These are phyloP conservation scores for Aurantiochytrium sp. DNA, from an alignment of 108 stramenopile genomes.

Conservation along the genomic window DNA sequence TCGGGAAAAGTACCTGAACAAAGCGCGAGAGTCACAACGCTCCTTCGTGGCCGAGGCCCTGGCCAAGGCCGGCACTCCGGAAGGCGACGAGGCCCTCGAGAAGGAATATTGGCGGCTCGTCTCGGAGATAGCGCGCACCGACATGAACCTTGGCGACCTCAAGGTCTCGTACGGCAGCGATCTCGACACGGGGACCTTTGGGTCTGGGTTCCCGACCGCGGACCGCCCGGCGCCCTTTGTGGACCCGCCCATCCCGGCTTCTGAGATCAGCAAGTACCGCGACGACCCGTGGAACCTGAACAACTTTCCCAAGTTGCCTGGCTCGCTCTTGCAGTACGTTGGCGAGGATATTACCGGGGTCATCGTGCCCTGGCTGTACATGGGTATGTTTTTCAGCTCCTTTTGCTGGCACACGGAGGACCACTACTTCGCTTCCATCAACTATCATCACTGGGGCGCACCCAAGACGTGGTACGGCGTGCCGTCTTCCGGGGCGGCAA, in stretches of 20 bases:
- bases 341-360: slow-evolving; percentile 87
- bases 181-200: slow-evolving; percentile 44
- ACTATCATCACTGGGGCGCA: slow-evolving; percentile 91
- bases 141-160: slow-evolving; percentile 39
- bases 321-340: slow-evolving; percentile 77
- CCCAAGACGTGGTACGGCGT: slow-evolving; percentile 97
- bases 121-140: slow-evolving; percentile 59
- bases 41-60: not conserved
- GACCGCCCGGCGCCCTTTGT: not conserved
- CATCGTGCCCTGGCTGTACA: slow-evolving; percentile 87
- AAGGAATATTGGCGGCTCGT: slow-evolving; percentile 91
- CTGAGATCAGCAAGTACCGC: slow-evolving; percentile 17
- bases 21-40: not conserved
- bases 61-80: not conserved
- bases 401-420: slow-evolving; percentile 99
- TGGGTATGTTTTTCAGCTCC: slow-evolving; percentile 89
- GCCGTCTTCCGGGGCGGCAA: slow-evolving; percentile 40
- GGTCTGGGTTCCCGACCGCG: slow-evolving; percentile 47
- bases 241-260: not conserved
- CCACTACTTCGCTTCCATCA: slow-evolving; percentile 95
- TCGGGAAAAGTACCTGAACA: slow-evolving; percentile 57
- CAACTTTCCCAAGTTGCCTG: slow-evolving; percentile 82
- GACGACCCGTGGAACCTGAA: slow-evolving; percentile 91
- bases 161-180: slow-evolving; percentile 80
- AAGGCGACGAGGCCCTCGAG: slow-evolving; percentile 57